Base-by-base conservation (phyloP, 768 basidiomycete genomes). In the Infundibulicybe gibba region DNA sequence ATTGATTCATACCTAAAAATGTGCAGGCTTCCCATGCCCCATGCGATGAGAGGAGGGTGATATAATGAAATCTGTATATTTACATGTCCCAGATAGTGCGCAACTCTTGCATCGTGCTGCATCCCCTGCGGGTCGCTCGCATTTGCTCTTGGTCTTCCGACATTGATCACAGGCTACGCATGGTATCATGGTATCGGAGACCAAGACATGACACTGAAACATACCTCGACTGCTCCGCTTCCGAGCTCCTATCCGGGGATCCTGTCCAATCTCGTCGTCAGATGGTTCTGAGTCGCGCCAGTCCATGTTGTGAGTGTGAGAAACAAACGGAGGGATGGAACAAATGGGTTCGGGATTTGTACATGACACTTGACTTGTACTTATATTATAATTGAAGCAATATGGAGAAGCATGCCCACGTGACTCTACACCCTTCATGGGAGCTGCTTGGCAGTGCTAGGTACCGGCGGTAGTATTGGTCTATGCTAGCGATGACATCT, bases 111-210 rank as follows among this genome's bases (percentile, higher is more conserved):
- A 89, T 16, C 64, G 71, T 17, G 69, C 66, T 14, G 68, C 68
- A 15, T 77, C 75, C 5, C 70, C 71, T 3, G 55, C 55, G 30
- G 56, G 68, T 40, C 80, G 77, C 58, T 90, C 88, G 59, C 90
- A 92, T 62, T 91, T 90, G 70, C 85, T 87, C 67, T 91, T 93
- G 6, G 86, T 86, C 69, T 90, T 92, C 41, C 89, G 75, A 56
- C 90, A 93, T 54, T 90, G 85, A 69, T 92, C 90, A 56, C 90
- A 93, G 30, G 90, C 90, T 90, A 48, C 30, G 41, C 35, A 45
- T 19, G 25, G 43, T 49, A 45, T 48, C 44, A 56, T 44, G 44
- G 47, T 45, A 8, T 25, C 8, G 25, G 25, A 25, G 25, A 25
- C 8, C 25, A 4, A 25, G 25, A 25, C 4, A 25, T 25, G 3